phyloP scores from a whole-genome alignment of 1,284 basidiomycete genomes.

The Ustilago curta region DNA sequence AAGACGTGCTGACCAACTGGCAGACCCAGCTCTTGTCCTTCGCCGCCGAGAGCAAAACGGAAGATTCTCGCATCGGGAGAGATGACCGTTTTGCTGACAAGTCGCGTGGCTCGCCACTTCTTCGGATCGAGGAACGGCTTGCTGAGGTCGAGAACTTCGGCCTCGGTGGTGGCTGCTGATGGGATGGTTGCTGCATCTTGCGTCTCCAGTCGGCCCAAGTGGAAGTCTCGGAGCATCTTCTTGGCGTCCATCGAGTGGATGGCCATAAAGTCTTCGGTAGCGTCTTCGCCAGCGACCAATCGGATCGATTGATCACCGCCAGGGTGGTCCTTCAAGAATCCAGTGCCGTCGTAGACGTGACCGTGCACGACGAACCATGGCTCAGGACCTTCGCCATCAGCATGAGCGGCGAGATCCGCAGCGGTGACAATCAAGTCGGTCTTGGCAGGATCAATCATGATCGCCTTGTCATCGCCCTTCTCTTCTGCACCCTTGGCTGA shows the following conservation, averaged over 20 bases:
- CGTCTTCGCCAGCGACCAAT: constrained; percentile 76
- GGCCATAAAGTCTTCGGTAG: constrained; percentile 76
- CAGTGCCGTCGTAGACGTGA: constrained; percentile 74
- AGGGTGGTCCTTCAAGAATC: constrained; percentile 76
- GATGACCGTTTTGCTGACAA: constrained; percentile 71
- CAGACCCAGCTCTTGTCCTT: constrained; percentile 74
- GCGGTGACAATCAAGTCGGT: constrained; percentile 72
- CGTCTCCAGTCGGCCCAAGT: constrained; percentile 46
- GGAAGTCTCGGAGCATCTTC: constrained; percentile 72
- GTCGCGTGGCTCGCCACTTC: constrained; percentile 73
- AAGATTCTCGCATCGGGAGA: constrained; percentile 75
- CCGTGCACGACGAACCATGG: constrained; percentile 77
- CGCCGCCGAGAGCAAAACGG: constrained; percentile 73
- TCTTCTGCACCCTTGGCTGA: not conserved
- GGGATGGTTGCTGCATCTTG: not conserved
- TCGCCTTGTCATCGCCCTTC: constrained; percentile 49
- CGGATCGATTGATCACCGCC: constrained; percentile 77
- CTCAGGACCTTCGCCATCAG: constrained; percentile 68
- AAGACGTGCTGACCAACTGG: constrained; percentile 77
- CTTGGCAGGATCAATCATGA: constrained; percentile 57
- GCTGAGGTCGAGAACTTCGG: constrained; percentile 43
- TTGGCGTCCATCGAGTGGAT: constrained; percentile 74
- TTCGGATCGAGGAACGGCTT: constrained; percentile 73
- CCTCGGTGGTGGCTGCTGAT: constrained; percentile 11
- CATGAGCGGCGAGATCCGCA: constrained; percentile 73